Base-by-base conservation (phyloP, 768 basidiomycete species). In the Cantharellus anzutake region DNA sequence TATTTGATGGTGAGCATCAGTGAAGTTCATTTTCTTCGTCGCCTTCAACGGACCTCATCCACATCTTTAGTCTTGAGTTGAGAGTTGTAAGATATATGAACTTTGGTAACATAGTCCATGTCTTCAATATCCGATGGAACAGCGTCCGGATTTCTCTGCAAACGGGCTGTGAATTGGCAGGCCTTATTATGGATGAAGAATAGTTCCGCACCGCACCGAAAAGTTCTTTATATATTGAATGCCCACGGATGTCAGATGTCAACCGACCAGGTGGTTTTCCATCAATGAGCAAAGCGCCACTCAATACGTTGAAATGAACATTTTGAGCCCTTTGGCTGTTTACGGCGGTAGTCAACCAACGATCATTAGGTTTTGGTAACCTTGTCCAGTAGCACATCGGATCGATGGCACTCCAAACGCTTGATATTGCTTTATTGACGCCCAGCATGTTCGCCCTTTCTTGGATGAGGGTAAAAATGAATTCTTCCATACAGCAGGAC, bases 111-210 rank as follows among this genome's bases (percentile, higher is more conserved):
- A 34, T 58, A 58, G 11, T 58, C 16, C 57, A 58, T 58, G 38
- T 37, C 40, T 11, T 14, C 37, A 7, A 51, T 58, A 34, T 44
- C 50, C 2, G 57, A 39, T 16, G 57, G 57, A 58, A 58, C 50
- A n/a, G 50, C 40, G 39, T 58, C 39, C 11, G 50, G 42, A n/a
- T 50, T 58, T 41, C 40, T 58, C 57, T 58, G 50, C 1, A 55
- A 48, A 76, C 40, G 62, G 66, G 42, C 67, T 72, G 4, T 67
- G 61, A 3, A 73, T 71, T 0, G 74, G 39, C 16, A 2, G 7
- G 11, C 14, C 16, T 7, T 41, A 74, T 7, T 41, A 74, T 5
- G 61, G 61, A 35, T 79, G 65, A 51, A 72, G 20, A 29, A 29
- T 48, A 29, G 44, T 11, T 48, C 44, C 52, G 57, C 2, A 59